Evolutionary conservation across 139 green algal species (phyloP).

Genomic region (Nannochloris sp.): DNA sequence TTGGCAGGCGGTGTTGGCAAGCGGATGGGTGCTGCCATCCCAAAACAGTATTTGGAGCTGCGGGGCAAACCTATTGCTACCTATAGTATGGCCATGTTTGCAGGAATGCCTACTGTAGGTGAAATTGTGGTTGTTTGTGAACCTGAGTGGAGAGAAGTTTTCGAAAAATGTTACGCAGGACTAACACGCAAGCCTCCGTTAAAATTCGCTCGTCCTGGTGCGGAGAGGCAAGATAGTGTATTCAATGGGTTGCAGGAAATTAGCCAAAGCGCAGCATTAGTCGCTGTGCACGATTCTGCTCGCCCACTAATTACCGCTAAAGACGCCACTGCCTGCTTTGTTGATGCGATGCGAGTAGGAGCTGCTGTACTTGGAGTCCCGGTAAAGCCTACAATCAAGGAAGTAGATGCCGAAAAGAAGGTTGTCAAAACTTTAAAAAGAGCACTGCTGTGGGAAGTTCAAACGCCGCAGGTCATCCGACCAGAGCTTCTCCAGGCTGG

Average conservation of each 20-base stretch:
- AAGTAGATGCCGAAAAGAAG: conserved; percentile 58
- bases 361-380: conserved; percentile 93
- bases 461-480: conserved; percentile 91
- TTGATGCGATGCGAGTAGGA: conserved; percentile 52
- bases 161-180: conserved; percentile 26
- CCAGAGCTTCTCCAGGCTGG: conserved; percentile 72
- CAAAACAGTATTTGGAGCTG: conserved; percentile 96
- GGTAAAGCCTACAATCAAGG: conserved; percentile 96
- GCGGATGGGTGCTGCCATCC: conserved; percentile 72
- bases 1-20: conserved; percentile 91
- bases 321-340: conserved; percentile 46
- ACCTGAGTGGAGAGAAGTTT: conserved; percentile 63
- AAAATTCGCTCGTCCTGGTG: conserved; percentile 81
- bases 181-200: conserved; percentile 33
- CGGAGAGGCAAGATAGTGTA: conserved; percentile 92
- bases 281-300: conserved; percentile 94
- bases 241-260: conserved; percentile 69
- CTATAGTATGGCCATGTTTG: conserved; percentile 80
- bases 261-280: conserved; percentile 43
- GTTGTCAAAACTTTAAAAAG: conserved; percentile 87
- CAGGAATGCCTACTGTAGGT: conserved; percentile 71
- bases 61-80: conserved; percentile 73
- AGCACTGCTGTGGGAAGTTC: conserved; percentile 90
- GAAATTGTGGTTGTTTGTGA: conserved; percentile 95
- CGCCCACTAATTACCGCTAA: conserved; percentile 69